phyloP scores from a whole-genome alignment of 805 yeast species.

The Saitoella complicata region DNA sequence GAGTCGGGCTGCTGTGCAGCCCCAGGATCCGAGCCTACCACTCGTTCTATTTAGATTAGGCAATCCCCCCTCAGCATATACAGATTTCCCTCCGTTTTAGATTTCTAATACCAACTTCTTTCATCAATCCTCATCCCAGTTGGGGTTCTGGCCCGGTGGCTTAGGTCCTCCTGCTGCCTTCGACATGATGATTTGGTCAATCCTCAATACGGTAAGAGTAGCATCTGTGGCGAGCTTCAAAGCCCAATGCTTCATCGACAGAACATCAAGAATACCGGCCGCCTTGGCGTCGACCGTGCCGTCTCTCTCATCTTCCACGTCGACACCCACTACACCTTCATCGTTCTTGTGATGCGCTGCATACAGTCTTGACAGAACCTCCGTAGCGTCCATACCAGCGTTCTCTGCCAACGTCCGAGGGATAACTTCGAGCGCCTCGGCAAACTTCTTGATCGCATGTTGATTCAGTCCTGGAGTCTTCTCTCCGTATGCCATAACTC shows the following conservation, averaged over 20 bases:
- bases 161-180: slow-evolving; percentile 97
- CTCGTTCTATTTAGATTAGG: no score
- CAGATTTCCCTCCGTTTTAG: no score
- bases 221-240: slow-evolving; percentile 91
- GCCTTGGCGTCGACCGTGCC: slow-evolving; percentile 46
- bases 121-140: slow-evolving; percentile 89
- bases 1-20: no score
- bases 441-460: slow-evolving; percentile 85
- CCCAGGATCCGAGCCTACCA: no score
- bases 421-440: slow-evolving; percentile 84
- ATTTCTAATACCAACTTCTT: background rate
- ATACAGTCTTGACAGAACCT: slow-evolving; percentile 73
- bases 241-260: slow-evolving; percentile 69
- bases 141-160: slow-evolving; percentile 70
- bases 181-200: slow-evolving; percentile 97
- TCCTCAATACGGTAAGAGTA: slow-evolving; percentile 73
- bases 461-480: slow-evolving; percentile 85
- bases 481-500: slow-evolving; percentile 75
- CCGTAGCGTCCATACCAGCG: slow-evolving; percentile 80
- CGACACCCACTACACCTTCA: slow-evolving; percentile 38
- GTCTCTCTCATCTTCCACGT: slow-evolving; percentile 44
- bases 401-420: slow-evolving; percentile 91
- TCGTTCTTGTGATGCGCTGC: slow-evolving; percentile 59
- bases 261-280: slow-evolving; percentile 61
- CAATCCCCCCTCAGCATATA: no score